Conservation (phyloP, 2,329 filamentous ascomycete species). For the Talaromyces sp. region DNA sequence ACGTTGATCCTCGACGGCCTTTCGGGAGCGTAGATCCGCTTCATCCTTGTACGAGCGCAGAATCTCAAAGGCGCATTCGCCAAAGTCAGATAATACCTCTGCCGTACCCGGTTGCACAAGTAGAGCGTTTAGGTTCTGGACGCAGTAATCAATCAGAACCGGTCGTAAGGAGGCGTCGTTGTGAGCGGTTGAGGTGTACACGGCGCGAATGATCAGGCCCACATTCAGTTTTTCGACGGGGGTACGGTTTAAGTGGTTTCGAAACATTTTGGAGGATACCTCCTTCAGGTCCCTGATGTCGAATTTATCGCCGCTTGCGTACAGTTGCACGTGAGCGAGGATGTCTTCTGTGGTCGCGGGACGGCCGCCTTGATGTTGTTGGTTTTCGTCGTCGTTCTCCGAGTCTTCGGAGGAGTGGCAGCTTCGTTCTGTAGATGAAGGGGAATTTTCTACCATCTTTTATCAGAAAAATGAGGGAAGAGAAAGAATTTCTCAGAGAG, state of each 20-base stretch:
- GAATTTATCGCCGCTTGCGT: slow-evolving; percentile 16
- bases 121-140: slow-evolving; percentile 11
- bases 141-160: slow-evolving; percentile 15
- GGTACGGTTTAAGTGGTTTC: slow-evolving; percentile 14
- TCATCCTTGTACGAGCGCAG: slow-evolving; percentile 16
- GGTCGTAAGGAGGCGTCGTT: slow-evolving; percentile 14
- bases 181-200: slow-evolving; percentile 11
- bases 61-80: slow-evolving; percentile 15
- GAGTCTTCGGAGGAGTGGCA: slow-evolving; percentile 13
- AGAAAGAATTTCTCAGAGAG: neutral
- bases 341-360: slow-evolving; percentile 15
- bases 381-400: slow-evolving; percentile 14
- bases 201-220: slow-evolving; percentile 10
- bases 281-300: slow-evolving; percentile 14
- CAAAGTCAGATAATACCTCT: slow-evolving; percentile 11
- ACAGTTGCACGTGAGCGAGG: slow-evolving; percentile 15
- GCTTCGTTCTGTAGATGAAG: slow-evolving; percentile 3
- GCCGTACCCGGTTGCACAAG: slow-evolving; percentile 12
- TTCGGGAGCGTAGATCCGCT: slow-evolving; percentile 15
- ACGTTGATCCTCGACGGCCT: slow-evolving; percentile 15
- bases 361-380: slow-evolving; percentile 2
- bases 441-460: neutral
- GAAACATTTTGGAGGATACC: slow-evolving; percentile 15
- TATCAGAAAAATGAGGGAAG: too few species aligned
- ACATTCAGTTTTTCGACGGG: slow-evolving; percentile 11